Evolutionary conservation across 441 rosid genomes (phyloP).

Genomic region (Corymbia calophylla): DNA sequence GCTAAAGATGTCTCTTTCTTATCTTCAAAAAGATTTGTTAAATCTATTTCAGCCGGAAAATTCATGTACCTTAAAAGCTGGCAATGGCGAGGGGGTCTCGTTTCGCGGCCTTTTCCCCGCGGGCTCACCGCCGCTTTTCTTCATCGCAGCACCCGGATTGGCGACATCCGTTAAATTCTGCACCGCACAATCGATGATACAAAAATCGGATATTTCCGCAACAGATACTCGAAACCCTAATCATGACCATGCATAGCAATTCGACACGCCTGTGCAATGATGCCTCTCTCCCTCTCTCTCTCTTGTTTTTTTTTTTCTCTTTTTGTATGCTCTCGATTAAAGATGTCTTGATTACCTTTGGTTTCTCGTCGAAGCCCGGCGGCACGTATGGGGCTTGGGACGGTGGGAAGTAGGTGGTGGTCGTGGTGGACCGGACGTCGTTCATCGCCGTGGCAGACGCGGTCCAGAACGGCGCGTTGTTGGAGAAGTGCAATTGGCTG

Average conservation of each 20-base stretch:
- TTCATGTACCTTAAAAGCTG: slow-evolving; percentile 78
- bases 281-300: not conserved
- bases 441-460: slow-evolving; percentile 52
- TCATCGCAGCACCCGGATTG: slow-evolving; percentile 8
- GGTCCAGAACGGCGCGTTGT: slow-evolving; percentile 90
- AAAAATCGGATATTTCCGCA: not conserved
- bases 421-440: slow-evolving; percentile 35
- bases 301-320: not conserved
- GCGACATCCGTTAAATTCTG: not conserved
- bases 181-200: not conserved
- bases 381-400: slow-evolving; percentile 48
- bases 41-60: not conserved
- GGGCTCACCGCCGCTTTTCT: slow-evolving; percentile 70
- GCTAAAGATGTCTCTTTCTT: not conserved
- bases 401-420: slow-evolving; percentile 37
- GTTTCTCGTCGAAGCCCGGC: slow-evolving; percentile 46
- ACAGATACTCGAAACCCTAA: not conserved
- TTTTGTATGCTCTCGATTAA: not conserved
- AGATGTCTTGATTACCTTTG: slow-evolving; percentile 41
- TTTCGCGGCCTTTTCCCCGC: slow-evolving; percentile 66
- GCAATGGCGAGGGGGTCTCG: slow-evolving; percentile 70
- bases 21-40: not conserved
- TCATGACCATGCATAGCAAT: not conserved
- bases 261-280: not conserved
- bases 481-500: slow-evolving; percentile 64